Evolutionary conservation across 179 eudicot species (phyloP).

Genomic region (Camellia oleifera): DNA sequence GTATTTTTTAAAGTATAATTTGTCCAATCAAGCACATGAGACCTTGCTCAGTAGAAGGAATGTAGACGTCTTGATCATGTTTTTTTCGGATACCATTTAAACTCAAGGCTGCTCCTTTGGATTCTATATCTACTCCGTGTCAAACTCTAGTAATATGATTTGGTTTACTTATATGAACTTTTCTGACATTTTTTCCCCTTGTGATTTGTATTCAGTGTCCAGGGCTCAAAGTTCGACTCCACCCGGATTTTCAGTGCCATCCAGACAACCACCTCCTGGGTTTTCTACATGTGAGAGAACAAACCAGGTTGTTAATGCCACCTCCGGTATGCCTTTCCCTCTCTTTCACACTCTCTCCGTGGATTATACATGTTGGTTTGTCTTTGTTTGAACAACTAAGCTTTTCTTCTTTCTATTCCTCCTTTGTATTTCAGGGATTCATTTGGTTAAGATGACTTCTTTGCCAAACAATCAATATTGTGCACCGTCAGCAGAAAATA

Average conservation of each 20-base stretch:
- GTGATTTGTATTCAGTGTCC: slow-evolving; percentile 25
- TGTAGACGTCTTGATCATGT: not conserved
- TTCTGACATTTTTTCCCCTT: not conserved
- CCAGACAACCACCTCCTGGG: slow-evolving; percentile 50
- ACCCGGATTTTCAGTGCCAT: slow-evolving; percentile 45
- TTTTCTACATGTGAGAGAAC: slow-evolving; percentile 35
- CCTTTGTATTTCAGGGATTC: slow-evolving; percentile 33
- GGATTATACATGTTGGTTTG: not conserved
- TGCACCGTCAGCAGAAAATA: slow-evolving; percentile 23
- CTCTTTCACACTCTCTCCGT: not conserved
- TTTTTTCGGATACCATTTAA: not conserved
- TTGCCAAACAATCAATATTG: slow-evolving; percentile 26
- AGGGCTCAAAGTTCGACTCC: slow-evolving; percentile 39
- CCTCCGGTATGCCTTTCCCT: slow-evolving; percentile 33
- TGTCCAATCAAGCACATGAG: too few relatives aligned
- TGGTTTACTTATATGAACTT: not conserved
- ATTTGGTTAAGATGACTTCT: slow-evolving; percentile 22
- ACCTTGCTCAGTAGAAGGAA: not conserved
- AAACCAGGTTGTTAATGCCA: slow-evolving; percentile 21
- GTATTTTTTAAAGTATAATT: too few relatives aligned
- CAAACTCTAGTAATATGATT: not conserved
- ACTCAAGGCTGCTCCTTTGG: slow-evolving; percentile 2
- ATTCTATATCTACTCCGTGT: not conserved
- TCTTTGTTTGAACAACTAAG: not conserved
- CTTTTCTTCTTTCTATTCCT: not conserved